Evolutionary conservation across 2,329 filamentous ascomycete genomes (phyloP), one percentile per base, ranked within the genome.

Genomic region (Byssochlamys sp.): DNA sequence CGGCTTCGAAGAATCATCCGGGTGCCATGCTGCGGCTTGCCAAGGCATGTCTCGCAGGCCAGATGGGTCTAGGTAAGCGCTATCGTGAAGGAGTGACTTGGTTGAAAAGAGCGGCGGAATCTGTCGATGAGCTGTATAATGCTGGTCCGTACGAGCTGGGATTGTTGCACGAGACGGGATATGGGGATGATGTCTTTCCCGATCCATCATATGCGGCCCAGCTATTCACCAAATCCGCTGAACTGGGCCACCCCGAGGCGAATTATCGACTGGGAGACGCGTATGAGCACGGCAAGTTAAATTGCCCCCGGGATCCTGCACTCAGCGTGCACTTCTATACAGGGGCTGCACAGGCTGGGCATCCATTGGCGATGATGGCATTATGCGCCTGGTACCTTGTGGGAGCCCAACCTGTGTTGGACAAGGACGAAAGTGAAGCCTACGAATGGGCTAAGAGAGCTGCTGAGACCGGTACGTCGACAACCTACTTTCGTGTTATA

Each of bases 351-450:
- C 89, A 95, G 67, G 81, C 82, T 52, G 90, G 90, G 1, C 88
- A 96, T 67, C 81, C 91, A 0, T 82, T 85, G 53, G 92, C 91
- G 53, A 97, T 97, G 91, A 96, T 99, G 91, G 92, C 92, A 3
- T 80, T 99, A 7, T 99, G 94, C 74, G 94, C 94, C 10, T 99
- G 94, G 94, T 99, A 97, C 73, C 88, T 97, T 81, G 88, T 97
- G 48, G 94, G 94, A 10, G 94, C 94, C 1, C 88, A 91, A 64
- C 91, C 91, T 0, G 85, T 97, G 12, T 77, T 99, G 25, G 91
- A 96, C 60, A 96, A 94, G 74, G 92, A 99, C 66, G 92, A 97
- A 72, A 87, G 88, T 64, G 94, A 99, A 73, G 94, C 94, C 9
- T 97, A 95, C 68, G 91, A 96, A 71, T 99, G 94, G 94, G 91